Evolutionary conservation across 2,329 filamentous ascomycete species (phyloP), one percentile per base, ranked within the genome.

Genomic region (Scedosporium dehoogii): DNA sequence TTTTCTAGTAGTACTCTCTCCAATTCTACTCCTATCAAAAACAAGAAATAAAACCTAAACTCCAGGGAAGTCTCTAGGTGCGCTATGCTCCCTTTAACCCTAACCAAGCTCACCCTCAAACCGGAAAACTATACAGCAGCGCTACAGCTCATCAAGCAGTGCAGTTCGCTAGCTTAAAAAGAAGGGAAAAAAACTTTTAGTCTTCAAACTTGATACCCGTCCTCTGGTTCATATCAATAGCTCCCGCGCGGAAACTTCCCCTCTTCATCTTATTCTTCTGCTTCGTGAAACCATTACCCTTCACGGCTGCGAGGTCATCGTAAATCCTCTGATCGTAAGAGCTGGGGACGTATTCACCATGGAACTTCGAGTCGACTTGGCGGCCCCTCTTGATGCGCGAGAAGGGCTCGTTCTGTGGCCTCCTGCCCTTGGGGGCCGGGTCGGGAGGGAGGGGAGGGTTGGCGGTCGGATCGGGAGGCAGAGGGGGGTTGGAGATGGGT

Each of bases 201-300:
- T 96, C 90, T 2, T 97, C 92, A 75, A 99, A 99, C 78, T 96
- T 97, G 78, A 96, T 89, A 63, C 90, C 89, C 76, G 93, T 92
- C 66, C 89, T 88, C 21, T 87, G 86, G 14, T 82, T 77, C 61
- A 93, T 89, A 72, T 99, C 92, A 70, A 99, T 96, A 60, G 83
- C 76, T 6, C 94, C 94, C 55, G 94, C 94, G 58, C 89, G 86
- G 81, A 96, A 99, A 67, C 88, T 91, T 59, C 94, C 94, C 69
- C 86, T 83, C 82, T 92, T 92, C 83, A 92, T 94, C 82, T 99
- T 99, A 78, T 99, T 99, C 86, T 99, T 99, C 80, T 97, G 94
- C 81, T 99, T 99, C 64, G 93, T 97, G 77, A 99, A 99, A 3
- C 91, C 92, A 79, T 97, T 97, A 70, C 94, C 94, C 73, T 89